These are phyloP conservation scores for Glutinoglossum americanum DNA, from an alignment of 495 filamentous ascomycete species.

Conservation along the genomic window DNA sequence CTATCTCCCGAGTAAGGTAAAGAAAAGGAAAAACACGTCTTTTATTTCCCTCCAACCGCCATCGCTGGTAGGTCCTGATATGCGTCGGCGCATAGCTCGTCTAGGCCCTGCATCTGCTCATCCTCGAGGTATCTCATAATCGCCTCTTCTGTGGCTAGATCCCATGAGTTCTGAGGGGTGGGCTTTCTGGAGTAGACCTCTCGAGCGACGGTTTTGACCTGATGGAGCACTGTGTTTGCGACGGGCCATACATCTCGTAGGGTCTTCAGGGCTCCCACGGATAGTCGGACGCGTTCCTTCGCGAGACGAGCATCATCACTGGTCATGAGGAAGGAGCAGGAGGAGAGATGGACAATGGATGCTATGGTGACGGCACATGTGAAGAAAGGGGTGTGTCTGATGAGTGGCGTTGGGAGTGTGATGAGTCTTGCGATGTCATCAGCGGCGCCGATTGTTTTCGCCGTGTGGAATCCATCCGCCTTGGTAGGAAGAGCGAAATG, in stretches of 20 bases:
- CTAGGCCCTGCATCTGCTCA: neutral
- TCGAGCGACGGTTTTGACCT: conserved; percentile 51
- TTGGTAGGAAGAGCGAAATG: conserved; percentile 3
- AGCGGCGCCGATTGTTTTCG: conserved; percentile 58
- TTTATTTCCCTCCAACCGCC: neutral
- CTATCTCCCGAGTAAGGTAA: neutral
- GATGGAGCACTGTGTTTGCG: conserved; percentile 45
- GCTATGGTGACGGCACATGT: conserved; percentile 51
- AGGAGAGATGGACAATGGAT: conserved; percentile 34
- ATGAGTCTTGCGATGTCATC: conserved; percentile 58
- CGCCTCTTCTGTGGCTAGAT: neutral
- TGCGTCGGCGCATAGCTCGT: neutral
- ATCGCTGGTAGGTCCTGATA: neutral
- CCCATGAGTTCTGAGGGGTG: neutral
- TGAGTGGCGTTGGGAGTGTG: conserved; percentile 48
- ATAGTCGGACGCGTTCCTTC: conserved; percentile 51
- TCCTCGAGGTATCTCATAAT: neutral
- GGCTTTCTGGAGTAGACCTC: conserved; percentile 14
- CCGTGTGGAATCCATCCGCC: conserved; percentile 44
- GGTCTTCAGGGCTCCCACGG: conserved; percentile 61
- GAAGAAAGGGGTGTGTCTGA: conserved; percentile 73
- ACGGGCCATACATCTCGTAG: conserved; percentile 59
- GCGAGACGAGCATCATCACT: neutral
- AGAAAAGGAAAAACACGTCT: neutral
- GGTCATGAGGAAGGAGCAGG: conserved; percentile 27